Evolutionary conservation across 2,329 filamentous ascomycete species (phyloP), one percentile per base, ranked within the genome.

Genomic region (Sclerotinia trifoliorum): DNA sequence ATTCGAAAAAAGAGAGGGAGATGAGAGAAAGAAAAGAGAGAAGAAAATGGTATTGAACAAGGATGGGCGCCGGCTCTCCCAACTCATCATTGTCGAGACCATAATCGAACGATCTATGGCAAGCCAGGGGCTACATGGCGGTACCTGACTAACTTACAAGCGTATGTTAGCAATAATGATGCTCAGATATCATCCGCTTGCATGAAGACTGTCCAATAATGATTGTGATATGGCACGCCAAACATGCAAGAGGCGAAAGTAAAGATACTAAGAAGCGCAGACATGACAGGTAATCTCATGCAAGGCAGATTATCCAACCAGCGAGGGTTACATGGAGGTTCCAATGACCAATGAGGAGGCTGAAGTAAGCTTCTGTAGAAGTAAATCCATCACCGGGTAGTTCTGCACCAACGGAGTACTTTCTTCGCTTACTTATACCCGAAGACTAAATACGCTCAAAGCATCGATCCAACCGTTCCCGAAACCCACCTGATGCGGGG

Each of bases 21-120:
- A 61, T 71, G 66, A 65, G 65, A 73, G 48, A 67, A 67, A 64
- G 48, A 65, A 48, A 69, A 64, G 62, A 69, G 19, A 52, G 52
- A 65, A 60, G 35, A 66, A 2, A 65, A 29, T 54, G 3, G 17
- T n/a, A 64, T 44, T n/a, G 11, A 24, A 42, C 24, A 52, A 39
- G 35, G 62, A 21, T 65, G 3, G 42, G 35, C n/a, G 39, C 24
- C 49, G 44, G 13, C 42, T 35, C 29, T 51, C 11, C 29, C 24
- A 13, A 44, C 39, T 24, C 39, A 21, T 57, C 26, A 44, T 21
- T 46, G 39, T 46, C 51, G 42, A 58, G 39, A 57, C 51, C 51
- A 48, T 21, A 58, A 58, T 48, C 26, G 63, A 55, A 46, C 49
- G 29, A 39, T 57, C 29, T 51, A 48, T 48, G 13, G 17, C n/a